Evolutionary conservation across 1,284 basidiomycete species (phyloP).

Genomic region (Ceratobasidium theobromae): DNA sequence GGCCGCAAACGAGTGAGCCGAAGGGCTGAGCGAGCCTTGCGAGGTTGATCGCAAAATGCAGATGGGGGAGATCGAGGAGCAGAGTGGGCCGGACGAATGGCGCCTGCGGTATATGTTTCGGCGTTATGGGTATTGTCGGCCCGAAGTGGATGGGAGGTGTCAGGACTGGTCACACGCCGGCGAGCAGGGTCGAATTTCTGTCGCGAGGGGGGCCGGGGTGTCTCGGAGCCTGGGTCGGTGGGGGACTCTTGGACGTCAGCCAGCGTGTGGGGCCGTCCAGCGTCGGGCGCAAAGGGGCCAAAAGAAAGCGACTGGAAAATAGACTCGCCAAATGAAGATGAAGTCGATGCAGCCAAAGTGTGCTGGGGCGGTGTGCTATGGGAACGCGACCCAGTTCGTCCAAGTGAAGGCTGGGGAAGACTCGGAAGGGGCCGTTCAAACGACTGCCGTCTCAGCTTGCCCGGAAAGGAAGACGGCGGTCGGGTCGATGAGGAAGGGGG

Average conservation of each 20-base stretch:
- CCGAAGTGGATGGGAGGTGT: neutral
- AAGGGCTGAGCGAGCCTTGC: slow-evolving; percentile 10
- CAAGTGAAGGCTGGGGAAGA: neutral
- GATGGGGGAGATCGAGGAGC: slow-evolving; percentile 4
- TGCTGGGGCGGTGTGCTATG: slow-evolving; percentile 24
- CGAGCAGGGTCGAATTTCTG: slow-evolving; percentile 1
- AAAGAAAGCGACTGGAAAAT: slow-evolving; percentile 30
- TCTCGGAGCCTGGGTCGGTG: neutral
- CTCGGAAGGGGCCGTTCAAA: neutral
- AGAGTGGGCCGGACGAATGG: too few relatives aligned
- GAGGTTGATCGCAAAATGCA: slow-evolving; percentile 13
- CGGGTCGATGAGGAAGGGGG: slow-evolving; percentile 9
- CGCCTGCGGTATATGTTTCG: neutral
- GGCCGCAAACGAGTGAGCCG: slow-evolving; percentile 11
- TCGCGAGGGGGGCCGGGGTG: too few relatives aligned
- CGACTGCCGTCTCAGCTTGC: slow-evolving; percentile 8
- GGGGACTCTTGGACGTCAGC: slow-evolving; percentile 17
- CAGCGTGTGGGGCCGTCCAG: slow-evolving; percentile 8
- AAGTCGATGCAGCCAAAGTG: neutral
- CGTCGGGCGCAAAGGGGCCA: slow-evolving; percentile 11
- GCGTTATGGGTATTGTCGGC: neutral
- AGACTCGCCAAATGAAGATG: slow-evolving; percentile 24
- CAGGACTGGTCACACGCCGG: slow-evolving; percentile 21
- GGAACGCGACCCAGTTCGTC: neutral
- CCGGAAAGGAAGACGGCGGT: neutral